Evolutionary conservation across 441 rosid species (phyloP), one percentile per base, ranked within the genome.

Genomic region (Gossypium gossypioides): DNA sequence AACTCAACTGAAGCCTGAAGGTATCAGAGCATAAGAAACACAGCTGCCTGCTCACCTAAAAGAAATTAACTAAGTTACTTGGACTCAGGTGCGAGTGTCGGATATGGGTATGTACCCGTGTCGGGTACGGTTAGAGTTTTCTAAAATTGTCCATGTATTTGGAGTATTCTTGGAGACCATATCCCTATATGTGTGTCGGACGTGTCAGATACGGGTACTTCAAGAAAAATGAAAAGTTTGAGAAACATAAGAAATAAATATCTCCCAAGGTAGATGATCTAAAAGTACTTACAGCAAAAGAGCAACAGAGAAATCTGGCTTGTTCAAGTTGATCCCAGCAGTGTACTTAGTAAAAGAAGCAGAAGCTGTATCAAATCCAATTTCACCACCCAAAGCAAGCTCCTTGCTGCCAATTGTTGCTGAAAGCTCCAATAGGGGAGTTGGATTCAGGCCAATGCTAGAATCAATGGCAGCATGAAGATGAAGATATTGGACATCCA

Each of bases 381-480:
- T 71, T 79, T 91, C 92, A 50, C 97, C 91, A 51, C 97, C 97
- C 44, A 91, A 76, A 77, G 78, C 77, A 56, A 91, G 78, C 64
- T 83, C 77, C 74, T 77, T 74, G 82, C 86, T 87, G 62, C 94
- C 94, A 40, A 89, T 80, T 40, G 92, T 84, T 72, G 92, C 89
- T 48, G 97, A 89, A 52, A 91, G 78, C 76, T 89, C 97, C 81
- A 91, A 77, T 46, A 69, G 82, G n/a, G 97, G 97, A 71, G 85
- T 74, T 72, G 92, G 91, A 70, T 89, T 89, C 64, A 91, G 87
- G 75, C 94, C 97, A 72, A 91, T 91, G 78, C 90, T 85, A 59
- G 89, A 85, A 75, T 80, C 82, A 74, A 89, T 77, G 50, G 89
- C 87, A 6, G 89, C 94, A 74, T 87, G 90, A 65, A 80, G 91